Percentiles rank a stretch among this genome's conserved stretches.
Evolutionary conservation across 2,329 filamentous ascomycete genomes (phyloP).

Genomic region (Colletotrichum scovillei): DNA sequence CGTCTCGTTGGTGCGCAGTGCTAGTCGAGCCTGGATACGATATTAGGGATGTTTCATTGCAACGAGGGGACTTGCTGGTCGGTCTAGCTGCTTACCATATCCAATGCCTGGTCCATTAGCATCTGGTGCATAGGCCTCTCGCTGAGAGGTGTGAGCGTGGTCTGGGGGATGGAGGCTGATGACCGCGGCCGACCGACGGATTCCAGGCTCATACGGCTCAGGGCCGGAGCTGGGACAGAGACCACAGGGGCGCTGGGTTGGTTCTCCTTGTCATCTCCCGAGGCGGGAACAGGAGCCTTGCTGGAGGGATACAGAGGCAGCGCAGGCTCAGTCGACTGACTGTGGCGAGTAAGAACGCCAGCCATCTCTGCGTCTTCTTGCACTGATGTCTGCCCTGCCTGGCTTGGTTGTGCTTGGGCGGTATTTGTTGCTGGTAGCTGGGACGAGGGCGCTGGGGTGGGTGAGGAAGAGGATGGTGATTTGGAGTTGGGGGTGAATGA

Average conservation of each 20-base stretch:
- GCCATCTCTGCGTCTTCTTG: conserved; percentile 37
- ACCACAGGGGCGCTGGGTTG: conserved; percentile 36
- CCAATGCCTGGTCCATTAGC: conserved; percentile 88
- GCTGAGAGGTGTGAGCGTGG: conserved; percentile 14
- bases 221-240: neutral
- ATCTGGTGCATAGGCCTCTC: conserved; percentile 58
- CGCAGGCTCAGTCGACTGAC: neutral
- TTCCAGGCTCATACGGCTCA: conserved; percentile 37
- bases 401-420: neutral
- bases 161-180: conserved; percentile 3
- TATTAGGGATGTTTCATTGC: neutral
- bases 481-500: conserved; percentile 20
- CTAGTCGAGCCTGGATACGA: conserved; percentile 78
- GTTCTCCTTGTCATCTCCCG: conserved; percentile 45
- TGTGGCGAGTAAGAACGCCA: neutral
- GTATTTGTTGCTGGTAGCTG: conserved; percentile 13
- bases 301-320: neutral
- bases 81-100: conserved; percentile 72
- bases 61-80: neutral
- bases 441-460: neutral
- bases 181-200: conserved; percentile 24
- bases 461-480: neutral
- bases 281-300: neutral
- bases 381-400: neutral
- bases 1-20: conserved; percentile 88